These are phyloP conservation scores for Arthrobotrys conoides DNA, from an alignment of 2,329 filamentous ascomycete genomes.

Conservation along the genomic window DNA sequence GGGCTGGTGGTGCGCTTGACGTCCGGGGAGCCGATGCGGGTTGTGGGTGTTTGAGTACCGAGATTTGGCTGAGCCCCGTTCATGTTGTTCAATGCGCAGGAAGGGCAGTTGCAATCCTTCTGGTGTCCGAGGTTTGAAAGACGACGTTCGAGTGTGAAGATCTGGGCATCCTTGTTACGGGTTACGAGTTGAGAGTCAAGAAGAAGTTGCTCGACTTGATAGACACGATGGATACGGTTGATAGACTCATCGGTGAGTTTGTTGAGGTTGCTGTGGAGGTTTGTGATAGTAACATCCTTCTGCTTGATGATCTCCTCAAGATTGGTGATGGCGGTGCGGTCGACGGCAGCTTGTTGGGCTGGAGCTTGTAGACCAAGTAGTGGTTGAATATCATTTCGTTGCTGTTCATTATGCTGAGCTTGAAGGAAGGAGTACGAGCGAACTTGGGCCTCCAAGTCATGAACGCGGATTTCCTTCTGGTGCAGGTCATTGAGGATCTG, in stretches of 20 bases:
- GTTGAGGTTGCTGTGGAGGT: constrained; percentile 58
- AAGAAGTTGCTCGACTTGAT: constrained; percentile 59
- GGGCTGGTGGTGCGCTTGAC: constrained; percentile 54
- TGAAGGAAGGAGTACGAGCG: constrained; percentile 53
- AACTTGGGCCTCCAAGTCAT: constrained; percentile 58
- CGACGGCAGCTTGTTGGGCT: not conserved
- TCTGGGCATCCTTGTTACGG: constrained; percentile 55
- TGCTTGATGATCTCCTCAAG: constrained; percentile 58
- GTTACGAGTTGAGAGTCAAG: constrained; percentile 52
- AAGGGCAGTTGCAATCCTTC: constrained; percentile 53
- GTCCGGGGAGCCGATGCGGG: constrained; percentile 40
- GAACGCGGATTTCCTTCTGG: constrained; percentile 58
- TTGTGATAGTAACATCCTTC: constrained; percentile 54
- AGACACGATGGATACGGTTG: constrained; percentile 55
- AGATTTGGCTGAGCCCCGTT: not conserved
- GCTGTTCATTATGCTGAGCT: constrained; percentile 37
- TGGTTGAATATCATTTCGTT: constrained; percentile 38
- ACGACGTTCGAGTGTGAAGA: constrained; percentile 57
- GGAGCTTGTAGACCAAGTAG: constrained; percentile 29
- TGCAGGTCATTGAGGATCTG: constrained; percentile 51
- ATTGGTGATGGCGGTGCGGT: constrained; percentile 37
- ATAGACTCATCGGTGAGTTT: constrained; percentile 59
- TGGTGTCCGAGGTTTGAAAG: constrained; percentile 48
- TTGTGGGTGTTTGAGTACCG: constrained; percentile 1
- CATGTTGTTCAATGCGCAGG: constrained; percentile 17